Conservation (phyloP, 2,329 filamentous ascomycete species). For the Botrytis paeoniae region DNA sequence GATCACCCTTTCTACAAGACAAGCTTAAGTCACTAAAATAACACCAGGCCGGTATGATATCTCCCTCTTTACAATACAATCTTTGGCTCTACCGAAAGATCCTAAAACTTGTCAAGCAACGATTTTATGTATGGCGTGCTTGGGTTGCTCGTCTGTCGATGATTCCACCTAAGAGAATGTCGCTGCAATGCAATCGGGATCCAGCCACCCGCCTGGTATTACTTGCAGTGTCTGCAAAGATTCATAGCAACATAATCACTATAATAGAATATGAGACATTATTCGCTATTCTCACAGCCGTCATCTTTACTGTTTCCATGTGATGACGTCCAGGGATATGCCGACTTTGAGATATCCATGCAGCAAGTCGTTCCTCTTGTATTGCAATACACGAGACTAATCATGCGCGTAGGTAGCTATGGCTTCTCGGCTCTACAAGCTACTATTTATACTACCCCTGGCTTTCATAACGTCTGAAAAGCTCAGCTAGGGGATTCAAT, state of each 20-base stretch:
- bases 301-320: background rate
- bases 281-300: background rate
- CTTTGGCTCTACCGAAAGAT: background rate
- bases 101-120: background rate
- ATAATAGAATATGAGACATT: background rate
- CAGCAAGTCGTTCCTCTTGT: background rate
- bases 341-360: slow-evolving; percentile 2
- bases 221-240: background rate
- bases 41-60: background rate
- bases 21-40: background rate
- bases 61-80: background rate
- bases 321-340: slow-evolving; percentile 3
- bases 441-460: background rate
- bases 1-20: background rate
- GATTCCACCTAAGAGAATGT: background rate
- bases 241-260: background rate
- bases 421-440: background rate
- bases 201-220: background rate
- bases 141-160: background rate
- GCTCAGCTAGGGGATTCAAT: background rate
- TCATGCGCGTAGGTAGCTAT: slow-evolving; percentile 1
- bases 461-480: background rate
- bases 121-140: background rate
- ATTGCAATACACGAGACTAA: background rate
- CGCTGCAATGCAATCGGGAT: background rate